A percentile compares a stretch with the other conserved stretches of the same genome.
Evolutionary conservation across 1,284 basidiomycete genomes (phyloP).

Genomic region (Ustilago shanxiensis): DNA sequence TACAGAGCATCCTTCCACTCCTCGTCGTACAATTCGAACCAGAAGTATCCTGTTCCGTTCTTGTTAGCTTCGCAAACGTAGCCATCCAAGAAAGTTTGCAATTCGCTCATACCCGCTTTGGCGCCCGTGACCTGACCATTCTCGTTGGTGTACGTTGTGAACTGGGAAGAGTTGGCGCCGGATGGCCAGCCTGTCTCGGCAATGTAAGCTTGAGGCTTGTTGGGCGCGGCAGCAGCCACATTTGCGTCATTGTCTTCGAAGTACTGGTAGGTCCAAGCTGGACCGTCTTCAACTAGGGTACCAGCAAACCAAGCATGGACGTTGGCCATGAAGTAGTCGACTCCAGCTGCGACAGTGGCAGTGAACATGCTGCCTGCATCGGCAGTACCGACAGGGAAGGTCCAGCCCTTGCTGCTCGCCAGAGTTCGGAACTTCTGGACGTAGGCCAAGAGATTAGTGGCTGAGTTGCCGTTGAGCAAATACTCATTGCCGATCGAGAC

Average conservation of each 20-base stretch:
- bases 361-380: conserved; percentile 49
- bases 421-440: conserved; percentile 38
- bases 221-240: conserved; percentile 28
- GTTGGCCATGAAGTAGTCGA: conserved; percentile 52
- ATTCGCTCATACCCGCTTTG: conserved; percentile 23
- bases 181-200: conserved; percentile 49
- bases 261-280: conserved; percentile 46
- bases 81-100: conserved; percentile 46
- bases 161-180: conserved; percentile 33
- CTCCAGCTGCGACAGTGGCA: conserved; percentile 33
- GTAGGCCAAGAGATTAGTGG: conserved; percentile 33
- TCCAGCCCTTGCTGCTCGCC: conserved; percentile 27
- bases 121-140: conserved; percentile 35
- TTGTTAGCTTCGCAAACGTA: conserved; percentile 40
- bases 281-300: conserved; percentile 28
- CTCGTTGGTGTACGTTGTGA: conserved; percentile 31
- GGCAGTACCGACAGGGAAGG: conserved; percentile 40
- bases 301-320: conserved; percentile 52
- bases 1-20: conserved; percentile 43
- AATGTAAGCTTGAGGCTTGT: conserved; percentile 43
- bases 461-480: conserved; percentile 36
- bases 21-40: conserved; percentile 49
- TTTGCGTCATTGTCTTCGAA: conserved; percentile 33
- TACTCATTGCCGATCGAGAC: conserved; percentile 51
- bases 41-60: conserved; percentile 45